Conservation (phyloP, 164 flowering plant genomes). For the Nymphaea thermarum region DNA sequence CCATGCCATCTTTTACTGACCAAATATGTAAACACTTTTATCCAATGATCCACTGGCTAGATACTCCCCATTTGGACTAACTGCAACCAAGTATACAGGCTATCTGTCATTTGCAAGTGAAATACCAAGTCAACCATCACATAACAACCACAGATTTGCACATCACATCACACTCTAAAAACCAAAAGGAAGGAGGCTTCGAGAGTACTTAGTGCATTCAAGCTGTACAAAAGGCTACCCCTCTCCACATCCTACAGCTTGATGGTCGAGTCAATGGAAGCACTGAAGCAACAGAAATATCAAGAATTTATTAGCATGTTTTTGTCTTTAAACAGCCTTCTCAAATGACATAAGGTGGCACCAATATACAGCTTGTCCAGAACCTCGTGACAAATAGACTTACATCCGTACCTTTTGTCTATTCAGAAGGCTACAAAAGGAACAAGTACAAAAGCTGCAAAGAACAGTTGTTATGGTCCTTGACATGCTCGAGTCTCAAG, state of each 20-base stretch:
- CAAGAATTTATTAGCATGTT: too few relatives aligned
- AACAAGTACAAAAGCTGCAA: too few relatives aligned
- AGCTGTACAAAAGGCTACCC: constrained; percentile 51
- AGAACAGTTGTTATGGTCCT: too few relatives aligned
- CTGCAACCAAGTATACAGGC: constrained; percentile 86
- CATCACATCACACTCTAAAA: background rate
- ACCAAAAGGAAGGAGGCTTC: background rate
- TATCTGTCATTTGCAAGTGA: constrained; percentile 34
- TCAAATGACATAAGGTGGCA: too few relatives aligned
- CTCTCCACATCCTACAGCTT: constrained; percentile 84
- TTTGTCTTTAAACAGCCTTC: too few relatives aligned
- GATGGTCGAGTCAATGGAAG: constrained; percentile 89
- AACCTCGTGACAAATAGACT: too few relatives aligned
- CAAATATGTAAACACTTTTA: constrained; percentile 59
- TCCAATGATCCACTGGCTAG: constrained; percentile 89
- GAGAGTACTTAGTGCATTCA: constrained; percentile 67
- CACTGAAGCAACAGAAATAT: constrained; percentile 25
- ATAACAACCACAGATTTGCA: background rate
- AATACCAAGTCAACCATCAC: background rate
- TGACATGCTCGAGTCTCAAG: background rate
- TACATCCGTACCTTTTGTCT: too few relatives aligned
- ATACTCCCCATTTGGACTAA: constrained; percentile 85
- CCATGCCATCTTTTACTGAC: constrained; percentile 77
- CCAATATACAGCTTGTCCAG: too few relatives aligned
- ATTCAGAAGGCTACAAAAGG: too few relatives aligned